Percentiles rank a stretch among this genome's conserved stretches.
Evolutionary conservation across 1,284 basidiomycete species (phyloP).

Genomic region (Puccinia brachypodii): DNA sequence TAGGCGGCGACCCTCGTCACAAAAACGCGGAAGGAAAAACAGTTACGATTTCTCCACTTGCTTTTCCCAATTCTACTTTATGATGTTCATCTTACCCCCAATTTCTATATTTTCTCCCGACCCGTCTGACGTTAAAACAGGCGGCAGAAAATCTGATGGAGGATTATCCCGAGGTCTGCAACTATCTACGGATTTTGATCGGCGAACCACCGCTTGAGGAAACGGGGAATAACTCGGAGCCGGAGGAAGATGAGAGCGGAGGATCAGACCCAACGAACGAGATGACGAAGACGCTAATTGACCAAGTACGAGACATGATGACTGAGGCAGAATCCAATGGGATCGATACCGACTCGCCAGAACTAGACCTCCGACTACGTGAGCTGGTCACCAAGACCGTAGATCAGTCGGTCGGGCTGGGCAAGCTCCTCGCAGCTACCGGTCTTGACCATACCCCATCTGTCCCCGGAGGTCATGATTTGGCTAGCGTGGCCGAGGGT

Average conservation of each 20-base stretch:
- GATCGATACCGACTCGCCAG: conserved; percentile 18
- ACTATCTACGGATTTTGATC: conserved; percentile 65
- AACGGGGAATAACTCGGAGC: conserved; percentile 46
- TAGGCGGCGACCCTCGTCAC: conserved; percentile 70
- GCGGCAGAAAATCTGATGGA: conserved; percentile 72
- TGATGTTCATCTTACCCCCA: background rate
- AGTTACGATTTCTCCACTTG: conserved; percentile 59
- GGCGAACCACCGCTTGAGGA: conserved; percentile 55
- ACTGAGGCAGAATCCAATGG: conserved; percentile 39
- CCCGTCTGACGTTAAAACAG: conserved; percentile 59
- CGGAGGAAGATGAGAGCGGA: background rate
- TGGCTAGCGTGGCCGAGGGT: conserved; percentile 22
- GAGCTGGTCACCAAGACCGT: conserved; percentile 34
- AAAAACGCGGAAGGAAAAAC: conserved; percentile 72
- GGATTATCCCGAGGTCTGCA: conserved; percentile 75
- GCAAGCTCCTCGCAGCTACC: conserved; percentile 20
- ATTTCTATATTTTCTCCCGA: background rate
- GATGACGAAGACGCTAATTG: conserved; percentile 37
- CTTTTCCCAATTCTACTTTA: conserved; percentile 6
- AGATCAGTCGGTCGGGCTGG: conserved; percentile 25
- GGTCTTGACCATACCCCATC: background rate
- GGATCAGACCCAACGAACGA: conserved; percentile 29
- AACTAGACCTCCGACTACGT: conserved; percentile 26
- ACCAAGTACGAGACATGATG: conserved; percentile 28
- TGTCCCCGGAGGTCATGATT: background rate